phyloP scores from a whole-genome alignment of 2,329 filamentous ascomycete species.

The Botryotinia convoluta region DNA sequence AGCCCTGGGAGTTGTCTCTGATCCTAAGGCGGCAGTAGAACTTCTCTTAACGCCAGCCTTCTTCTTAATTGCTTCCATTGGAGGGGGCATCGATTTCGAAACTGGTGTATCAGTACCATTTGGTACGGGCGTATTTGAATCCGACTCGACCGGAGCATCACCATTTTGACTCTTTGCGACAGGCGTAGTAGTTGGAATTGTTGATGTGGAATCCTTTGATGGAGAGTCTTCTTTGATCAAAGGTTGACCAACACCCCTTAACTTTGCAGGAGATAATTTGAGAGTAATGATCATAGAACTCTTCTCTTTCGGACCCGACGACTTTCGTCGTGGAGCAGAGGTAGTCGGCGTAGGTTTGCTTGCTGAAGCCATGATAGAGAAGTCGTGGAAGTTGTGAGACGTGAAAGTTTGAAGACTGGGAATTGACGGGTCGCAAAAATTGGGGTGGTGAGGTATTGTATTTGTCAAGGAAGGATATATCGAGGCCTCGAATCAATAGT shows the following conservation, averaged over 20 bases:
- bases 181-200: constrained; percentile 39
- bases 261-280: constrained; percentile 49
- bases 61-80: constrained; percentile 64
- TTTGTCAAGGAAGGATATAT: constrained; percentile 7
- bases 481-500: constrained; percentile 1
- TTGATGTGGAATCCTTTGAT: constrained; percentile 43
- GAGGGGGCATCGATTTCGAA: constrained; percentile 57
- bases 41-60: constrained; percentile 64
- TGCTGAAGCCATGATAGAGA: constrained; percentile 31
- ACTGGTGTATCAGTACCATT: constrained; percentile 51
- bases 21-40: constrained; percentile 58
- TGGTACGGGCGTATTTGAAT: constrained; percentile 56
- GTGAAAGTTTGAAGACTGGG: background rate
- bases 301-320: constrained; percentile 30
- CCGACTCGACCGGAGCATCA: constrained; percentile 59
- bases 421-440: constrained; percentile 18
- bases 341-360: constrained; percentile 26
- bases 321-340: constrained; percentile 31
- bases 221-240: constrained; percentile 44
- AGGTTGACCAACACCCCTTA: constrained; percentile 47
- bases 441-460: background rate
- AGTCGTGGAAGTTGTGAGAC: constrained; percentile 6
- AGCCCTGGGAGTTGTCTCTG: constrained; percentile 64
- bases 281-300: constrained; percentile 49
- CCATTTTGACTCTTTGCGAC: constrained; percentile 45